Evolutionary conservation across 2,329 filamentous ascomycete genomes (phyloP), one percentile per base, ranked within the genome.

Genomic region (Penicillium sclerotiorum): DNA sequence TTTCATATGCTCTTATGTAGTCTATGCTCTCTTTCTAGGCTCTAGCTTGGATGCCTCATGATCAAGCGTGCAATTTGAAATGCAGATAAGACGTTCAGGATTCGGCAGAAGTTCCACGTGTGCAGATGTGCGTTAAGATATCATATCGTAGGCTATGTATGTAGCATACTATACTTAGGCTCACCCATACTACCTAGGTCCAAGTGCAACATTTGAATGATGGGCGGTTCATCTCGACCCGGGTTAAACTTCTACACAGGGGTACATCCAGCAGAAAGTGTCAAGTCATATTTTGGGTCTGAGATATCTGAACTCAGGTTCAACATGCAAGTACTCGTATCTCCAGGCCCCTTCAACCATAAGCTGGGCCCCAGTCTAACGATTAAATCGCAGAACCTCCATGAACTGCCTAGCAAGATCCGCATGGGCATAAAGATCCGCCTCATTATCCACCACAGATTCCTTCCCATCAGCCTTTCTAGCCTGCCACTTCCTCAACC

Each of bases 371-470:
- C 25, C 13, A 28, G 35, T 48, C 46, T 54, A 75, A 49, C 72
- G 65, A 57, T 71, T 74, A 41, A 75, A 74, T 28, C 71, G 65
- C 50, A 75, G 66, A 41, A 74, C 69, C 60, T 75, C 73, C 70
- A 75, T 74, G 53, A 72, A 75, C 57, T 75, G 73, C 52, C 71
- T 71, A 18, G 72, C 72, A 50, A 74, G 55, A 66, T 75, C 73
- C 25, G 64, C 63, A 1, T 70, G 72, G 22, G 65, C 64, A 48
- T 68, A 56, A n/a, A 64, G 58, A 60, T 71, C 64, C 13, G 62
- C 57, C 39, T 69, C 67, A 40, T 64, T 61, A 11, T 68, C 66
- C 18, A 22, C 45, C 15, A 39, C 35, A 23, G 28, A 36, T 38
- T 27, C 42, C 28, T 58, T 50, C 36, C 56, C 55, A 22, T 38